Base-by-base conservation (phyloP, 345 rosid genomes). In the Murraya koenigii region DNA sequence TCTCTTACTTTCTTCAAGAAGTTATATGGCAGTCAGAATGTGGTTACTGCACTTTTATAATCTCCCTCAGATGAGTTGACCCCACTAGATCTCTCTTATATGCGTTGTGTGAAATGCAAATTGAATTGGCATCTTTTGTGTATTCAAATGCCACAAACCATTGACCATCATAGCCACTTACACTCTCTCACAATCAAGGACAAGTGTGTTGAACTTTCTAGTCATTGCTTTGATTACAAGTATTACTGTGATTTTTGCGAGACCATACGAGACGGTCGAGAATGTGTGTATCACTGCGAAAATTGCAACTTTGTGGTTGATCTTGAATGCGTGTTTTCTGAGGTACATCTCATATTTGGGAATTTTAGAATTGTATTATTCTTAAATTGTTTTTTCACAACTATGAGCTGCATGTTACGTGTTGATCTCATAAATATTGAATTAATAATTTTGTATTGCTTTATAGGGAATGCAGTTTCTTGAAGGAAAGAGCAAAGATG, bases 31-130 rank as follows among this genome's bases (percentile, higher is more conserved):
- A 26, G 2, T 26, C 64, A 60, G 4, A 60, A 60, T 60, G 64
- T 1, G 6, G 0, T 0, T 0, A 0, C 15, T 60, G 64, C 64
- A 26, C 6, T 25, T 11, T 60, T 25, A 49, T 0, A 15, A 15
- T 41, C 2, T 41, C 47, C 47, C 55, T 0, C 20, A 1, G 0
- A 49, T 15, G 20, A 49, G 55, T 15, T 15, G 17, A 60, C 64
- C 17, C 32, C 33, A 25, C 33, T 25, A 26, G 33, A 25, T 60
- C 6, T 5, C 64, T 25, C 11, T 4, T 60, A 60, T 5, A 5
- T 26, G 2, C 1, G 11, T 20, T 20, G 38, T 7, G 44, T 65
- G n/a, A 22, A 3, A 20, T 65, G 69, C 69, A 1, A 32, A 19
- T 19, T 0, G 5, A 62, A 26, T 62, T 1, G 28, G 11, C 66